Percentiles rank a stretch among this genome's conserved stretches.
Evolutionary conservation across 108 stramenopile genomes (phyloP).

Genomic region (Craspedostauros australis): DNA sequence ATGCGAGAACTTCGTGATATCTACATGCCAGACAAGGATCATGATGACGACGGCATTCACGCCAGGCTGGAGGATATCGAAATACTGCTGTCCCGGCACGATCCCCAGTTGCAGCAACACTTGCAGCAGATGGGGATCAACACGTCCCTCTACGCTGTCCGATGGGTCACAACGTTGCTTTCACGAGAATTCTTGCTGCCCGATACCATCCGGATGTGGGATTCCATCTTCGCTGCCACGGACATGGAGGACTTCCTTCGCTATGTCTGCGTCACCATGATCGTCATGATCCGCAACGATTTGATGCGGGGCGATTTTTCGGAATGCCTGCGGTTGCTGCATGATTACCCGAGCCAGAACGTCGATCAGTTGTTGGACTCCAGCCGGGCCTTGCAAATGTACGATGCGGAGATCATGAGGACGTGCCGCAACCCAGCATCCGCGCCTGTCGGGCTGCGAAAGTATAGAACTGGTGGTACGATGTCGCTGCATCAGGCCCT

Average conservation of each 20-base stretch:
- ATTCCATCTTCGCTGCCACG: conserved; percentile 88
- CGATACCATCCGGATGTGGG: conserved; percentile 97
- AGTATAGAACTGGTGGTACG: no score
- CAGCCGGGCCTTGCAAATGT: conserved; percentile 73
- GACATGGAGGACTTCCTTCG: conserved; percentile 88
- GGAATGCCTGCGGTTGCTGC: conserved; percentile 59
- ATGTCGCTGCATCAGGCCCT: conserved; percentile 65
- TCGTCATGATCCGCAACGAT: conserved; percentile 76
- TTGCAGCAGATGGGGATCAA: conserved; percentile 80
- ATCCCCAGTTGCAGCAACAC: conserved; percentile 84
- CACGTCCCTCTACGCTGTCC: conserved; percentile 80
- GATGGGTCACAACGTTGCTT: conserved; percentile 96
- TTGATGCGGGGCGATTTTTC: conserved; percentile 77
- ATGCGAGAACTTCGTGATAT: conserved; percentile 87
- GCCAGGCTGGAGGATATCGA: conserved; percentile 82
- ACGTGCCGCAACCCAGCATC: conserved; percentile 78
- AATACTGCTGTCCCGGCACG: conserved; percentile 63
- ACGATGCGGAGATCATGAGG: conserved; percentile 75
- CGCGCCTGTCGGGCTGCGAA: no score
- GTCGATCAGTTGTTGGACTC: conserved; percentile 68
- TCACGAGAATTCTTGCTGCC: conserved; percentile 91
- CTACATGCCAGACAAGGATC: conserved; percentile 82
- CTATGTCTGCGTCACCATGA: conserved; percentile 91
- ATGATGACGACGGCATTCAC: conserved; percentile 80
- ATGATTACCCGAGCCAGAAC: conserved; percentile 62